phyloP scores from a whole-genome alignment of 306 rosid genomes.

The Notholithocarpus densiflorus region DNA sequence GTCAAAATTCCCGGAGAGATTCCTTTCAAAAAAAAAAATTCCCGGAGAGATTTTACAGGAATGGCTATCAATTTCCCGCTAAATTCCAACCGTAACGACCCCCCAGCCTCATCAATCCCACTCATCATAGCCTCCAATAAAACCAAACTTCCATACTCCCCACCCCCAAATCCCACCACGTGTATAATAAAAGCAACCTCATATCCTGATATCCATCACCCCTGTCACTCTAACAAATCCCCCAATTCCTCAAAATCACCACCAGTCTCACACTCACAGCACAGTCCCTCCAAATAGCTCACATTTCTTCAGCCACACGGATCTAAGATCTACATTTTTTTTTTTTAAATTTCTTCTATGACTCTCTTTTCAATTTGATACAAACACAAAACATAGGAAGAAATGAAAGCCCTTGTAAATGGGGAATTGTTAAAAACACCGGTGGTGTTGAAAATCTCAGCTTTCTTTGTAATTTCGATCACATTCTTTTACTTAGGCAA shows the following conservation, averaged over 20 bases:
- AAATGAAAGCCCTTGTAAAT: slow-evolving; percentile 36
- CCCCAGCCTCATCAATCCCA: neutral
- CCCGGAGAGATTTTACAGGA: too few relatives aligned
- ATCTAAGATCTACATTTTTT: neutral
- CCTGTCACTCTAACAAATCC: too few relatives aligned
- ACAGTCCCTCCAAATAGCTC: neutral
- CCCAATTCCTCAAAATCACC: too few relatives aligned
- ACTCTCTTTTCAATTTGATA: neutral
- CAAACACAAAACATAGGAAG: neutral
- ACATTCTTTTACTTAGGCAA: slow-evolving; percentile 78
- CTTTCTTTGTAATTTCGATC: slow-evolving; percentile 38
- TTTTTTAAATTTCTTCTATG: neutral
- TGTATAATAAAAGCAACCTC: neutral
- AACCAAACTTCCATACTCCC: neutral
- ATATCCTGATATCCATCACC: too few relatives aligned
- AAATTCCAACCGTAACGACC: neutral
- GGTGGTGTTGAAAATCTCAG: slow-evolving; percentile 40
- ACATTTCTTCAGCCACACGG: neutral
- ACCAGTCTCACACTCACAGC: too few relatives aligned
- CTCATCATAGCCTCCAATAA: neutral
- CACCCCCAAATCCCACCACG: neutral
- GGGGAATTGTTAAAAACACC: slow-evolving; percentile 40
- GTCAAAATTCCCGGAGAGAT: too few relatives aligned
- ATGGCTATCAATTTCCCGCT: neutral
- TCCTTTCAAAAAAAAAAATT: too few relatives aligned